Evolutionary conservation across 352 stramenopile genomes (phyloP), one percentile per base, ranked within the genome.

Genomic region (Phytophthora litchii): DNA sequence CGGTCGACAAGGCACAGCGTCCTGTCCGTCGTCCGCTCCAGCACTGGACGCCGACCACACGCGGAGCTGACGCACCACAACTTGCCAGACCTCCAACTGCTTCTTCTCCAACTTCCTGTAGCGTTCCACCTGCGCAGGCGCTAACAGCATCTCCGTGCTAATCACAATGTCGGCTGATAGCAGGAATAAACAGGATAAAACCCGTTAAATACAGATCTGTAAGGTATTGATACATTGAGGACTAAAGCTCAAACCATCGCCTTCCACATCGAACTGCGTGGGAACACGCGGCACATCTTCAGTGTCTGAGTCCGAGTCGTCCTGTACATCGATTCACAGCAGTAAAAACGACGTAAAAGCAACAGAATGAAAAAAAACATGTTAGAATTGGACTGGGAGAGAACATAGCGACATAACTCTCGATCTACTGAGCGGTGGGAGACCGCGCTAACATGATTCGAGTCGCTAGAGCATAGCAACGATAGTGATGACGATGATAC

Each of bases 11-110:
- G 86, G 83, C 49, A 88, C 76, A 1, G 80, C 82, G 19, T 90
- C 76, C 1, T 62, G 53, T 19, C 81, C 80, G 6, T 89, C 80
- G 0, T 63, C 80, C 3, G 70, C 77, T n/a, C 78, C 80, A 0
- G 57, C 32, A 49, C 80, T 92, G 4, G 86, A 91, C 31, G 86
- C 86, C 54, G 83, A 92, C 86, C 86, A 95, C 54, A 95, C 86
- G 40, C 86, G 82, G n/a, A 95, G 73, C 56, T 93, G 86, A 21
- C 86, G 86, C 34, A 95, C 83, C 32, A 95, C 86, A 21, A 95
- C 78, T 60, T 95, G 86, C 86, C 86, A 95, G n/a, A 95, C 82
- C 54, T 95, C 86, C 29, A 86, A 67, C 65, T 91, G 70, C 19
- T 78, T 88, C 71, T 92, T 81, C 48, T 89, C 81, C 41, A 93